Percentiles rank a stretch among this genome's conserved stretches.
phyloP scores from a whole-genome alignment of 768 basidiomycete species.

The Leucosporidium yakuticum region DNA sequence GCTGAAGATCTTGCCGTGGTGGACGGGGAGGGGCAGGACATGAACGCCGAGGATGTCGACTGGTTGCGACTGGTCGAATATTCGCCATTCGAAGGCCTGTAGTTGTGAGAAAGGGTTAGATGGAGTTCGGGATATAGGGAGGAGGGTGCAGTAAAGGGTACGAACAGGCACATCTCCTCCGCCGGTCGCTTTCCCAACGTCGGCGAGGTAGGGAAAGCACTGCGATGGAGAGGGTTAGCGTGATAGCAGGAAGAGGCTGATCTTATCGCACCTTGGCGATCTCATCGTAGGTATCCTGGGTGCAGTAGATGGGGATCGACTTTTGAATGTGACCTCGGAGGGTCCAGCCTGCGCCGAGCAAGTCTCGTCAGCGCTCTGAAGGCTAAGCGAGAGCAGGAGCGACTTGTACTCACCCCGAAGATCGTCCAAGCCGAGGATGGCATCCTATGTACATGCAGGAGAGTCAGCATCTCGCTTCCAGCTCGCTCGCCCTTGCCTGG shows the following conservation, averaged over 20 bases:
- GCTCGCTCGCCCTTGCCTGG: background rate
- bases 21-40: slow-evolving; percentile 18
- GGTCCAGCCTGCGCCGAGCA: slow-evolving; percentile 60
- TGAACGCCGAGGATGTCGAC: slow-evolving; percentile 1
- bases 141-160: background rate
- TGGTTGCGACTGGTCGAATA: slow-evolving; percentile 57
- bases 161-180: background rate
- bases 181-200: slow-evolving; percentile 67
- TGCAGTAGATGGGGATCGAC: slow-evolving; percentile 69
- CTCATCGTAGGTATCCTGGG: slow-evolving; percentile 59
- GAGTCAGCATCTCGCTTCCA: background rate
- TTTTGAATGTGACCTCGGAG: slow-evolving; percentile 58
- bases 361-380: too few species aligned
- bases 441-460: slow-evolving; percentile 43
- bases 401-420: slow-evolving; percentile 56
- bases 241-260: too few species aligned
- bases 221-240: background rate
- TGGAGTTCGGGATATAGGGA: slow-evolving; percentile 33
- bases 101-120: too few species aligned
- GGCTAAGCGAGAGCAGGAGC: background rate
- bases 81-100: slow-evolving; percentile 75
- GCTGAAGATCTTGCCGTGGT: slow-evolving; percentile 35
- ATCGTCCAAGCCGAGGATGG: slow-evolving; percentile 87
- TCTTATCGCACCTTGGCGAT: slow-evolving; percentile 49
- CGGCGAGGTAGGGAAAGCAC: slow-evolving; percentile 75